phyloP scores from a whole-genome alignment of 2,329 filamentous ascomycete species.

The Fonsecaea multimorphosa region DNA sequence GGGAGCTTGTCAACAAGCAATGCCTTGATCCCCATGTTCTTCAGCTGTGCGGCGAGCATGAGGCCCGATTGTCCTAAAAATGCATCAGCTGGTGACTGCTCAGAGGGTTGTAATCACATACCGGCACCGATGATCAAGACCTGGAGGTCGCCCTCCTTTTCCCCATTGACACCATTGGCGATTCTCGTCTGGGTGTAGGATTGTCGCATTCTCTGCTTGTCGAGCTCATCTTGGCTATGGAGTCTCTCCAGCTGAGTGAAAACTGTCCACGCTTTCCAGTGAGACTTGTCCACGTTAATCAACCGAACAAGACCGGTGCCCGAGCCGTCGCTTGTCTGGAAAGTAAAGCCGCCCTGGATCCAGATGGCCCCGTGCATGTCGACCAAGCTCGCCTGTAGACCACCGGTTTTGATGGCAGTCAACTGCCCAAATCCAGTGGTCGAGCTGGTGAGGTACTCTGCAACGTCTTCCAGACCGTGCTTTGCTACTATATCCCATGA shows the following conservation, averaged over 20 bases:
- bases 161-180: constrained; percentile 1
- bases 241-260: constrained; percentile 17
- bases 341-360: constrained; percentile 17
- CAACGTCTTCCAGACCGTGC: background rate
- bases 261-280: constrained; percentile 15
- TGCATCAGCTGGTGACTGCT: background rate
- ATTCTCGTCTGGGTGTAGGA: constrained; percentile 9
- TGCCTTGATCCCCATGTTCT: constrained; percentile 61
- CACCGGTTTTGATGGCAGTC: constrained; percentile 1
- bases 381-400: constrained; percentile 9
- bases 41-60: constrained; percentile 63
- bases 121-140: constrained; percentile 27
- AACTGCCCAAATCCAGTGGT: constrained; percentile 11
- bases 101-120: background rate
- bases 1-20: constrained; percentile 65
- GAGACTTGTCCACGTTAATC: constrained; percentile 10
- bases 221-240: constrained; percentile 11
- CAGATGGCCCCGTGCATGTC: constrained; percentile 12
- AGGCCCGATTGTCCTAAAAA: constrained; percentile 52
- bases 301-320: constrained; percentile 12
- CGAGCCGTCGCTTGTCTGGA: constrained; percentile 10
- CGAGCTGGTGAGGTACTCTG: constrained; percentile 8
- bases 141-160: background rate
- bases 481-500: constrained; percentile 15
- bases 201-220: constrained; percentile 1